Evolutionary conservation across 164 flowering plant species (phyloP).

Genomic region (Annona squamosa): DNA sequence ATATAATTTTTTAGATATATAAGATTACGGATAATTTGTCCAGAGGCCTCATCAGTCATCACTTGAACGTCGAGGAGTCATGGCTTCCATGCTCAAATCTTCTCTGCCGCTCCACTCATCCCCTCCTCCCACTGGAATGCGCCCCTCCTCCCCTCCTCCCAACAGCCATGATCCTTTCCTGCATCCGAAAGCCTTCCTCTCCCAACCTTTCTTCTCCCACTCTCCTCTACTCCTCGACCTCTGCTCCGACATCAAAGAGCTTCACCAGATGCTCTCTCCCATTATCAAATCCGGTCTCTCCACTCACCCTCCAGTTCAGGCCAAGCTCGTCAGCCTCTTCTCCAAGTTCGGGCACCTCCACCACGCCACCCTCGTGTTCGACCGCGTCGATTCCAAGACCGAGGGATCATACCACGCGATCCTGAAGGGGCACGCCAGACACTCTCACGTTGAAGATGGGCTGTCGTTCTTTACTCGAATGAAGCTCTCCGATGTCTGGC

Average conservation of each 20-base stretch:
- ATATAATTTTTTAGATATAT: too few relatives aligned
- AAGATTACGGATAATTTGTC: too few relatives aligned
- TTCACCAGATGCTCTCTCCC: constrained; percentile 58
- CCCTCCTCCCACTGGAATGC: constrained; percentile 2
- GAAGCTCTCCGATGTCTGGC: constrained; percentile 48
- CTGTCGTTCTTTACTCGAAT: constrained; percentile 46
- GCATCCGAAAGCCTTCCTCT: constrained; percentile 5
- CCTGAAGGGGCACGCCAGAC: constrained; percentile 65
- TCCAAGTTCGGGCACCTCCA: constrained; percentile 39
- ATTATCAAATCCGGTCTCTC: constrained; percentile 50
- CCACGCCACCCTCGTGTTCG: constrained; percentile 65
- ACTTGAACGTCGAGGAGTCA: not conserved
- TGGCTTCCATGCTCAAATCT: constrained; percentile 7
- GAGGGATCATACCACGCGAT: constrained; percentile 65
- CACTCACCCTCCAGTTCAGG: constrained; percentile 50
- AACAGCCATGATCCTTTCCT: constrained; percentile 8
- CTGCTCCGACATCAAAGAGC: constrained; percentile 51
- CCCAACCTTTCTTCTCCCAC: constrained; percentile 46
- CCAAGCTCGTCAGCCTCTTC: constrained; percentile 77
- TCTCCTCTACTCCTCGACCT: constrained; percentile 65
- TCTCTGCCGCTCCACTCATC: not conserved
- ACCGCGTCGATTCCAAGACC: constrained; percentile 43
- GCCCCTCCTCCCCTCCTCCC: constrained; percentile 5
- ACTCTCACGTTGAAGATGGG: constrained; percentile 33
- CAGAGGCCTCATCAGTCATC: too few relatives aligned